Conservation (phyloP, 2,329 filamentous ascomycete species). For the Boeremia exigua region DNA sequence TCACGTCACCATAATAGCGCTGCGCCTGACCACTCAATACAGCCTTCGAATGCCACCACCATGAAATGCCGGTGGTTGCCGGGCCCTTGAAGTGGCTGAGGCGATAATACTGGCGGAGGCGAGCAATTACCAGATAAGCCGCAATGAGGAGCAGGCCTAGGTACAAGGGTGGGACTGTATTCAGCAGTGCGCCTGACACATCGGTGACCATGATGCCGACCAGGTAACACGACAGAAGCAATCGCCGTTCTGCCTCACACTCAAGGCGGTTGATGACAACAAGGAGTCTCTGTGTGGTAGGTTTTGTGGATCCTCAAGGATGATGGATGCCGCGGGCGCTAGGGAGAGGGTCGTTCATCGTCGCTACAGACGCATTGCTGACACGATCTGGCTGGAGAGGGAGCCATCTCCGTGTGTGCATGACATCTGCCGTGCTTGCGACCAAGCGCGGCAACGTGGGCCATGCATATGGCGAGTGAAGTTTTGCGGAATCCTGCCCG, state of each 20-base stretch:
- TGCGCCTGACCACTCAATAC: conserved; percentile 35
- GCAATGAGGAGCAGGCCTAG: conserved; percentile 17
- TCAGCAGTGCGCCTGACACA: conserved; percentile 10
- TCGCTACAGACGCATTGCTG: conserved; percentile 6
- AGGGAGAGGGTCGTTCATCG: conserved; percentile 4
- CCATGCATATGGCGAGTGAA: conserved; percentile 1
- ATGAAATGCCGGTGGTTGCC: conserved; percentile 35
- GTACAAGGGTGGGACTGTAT: conserved; percentile 20
- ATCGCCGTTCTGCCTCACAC: not conserved
- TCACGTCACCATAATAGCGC: conserved; percentile 36
- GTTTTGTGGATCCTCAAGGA: not conserved
- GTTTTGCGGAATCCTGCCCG: conserved; percentile 1
- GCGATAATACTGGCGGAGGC: conserved; percentile 37
- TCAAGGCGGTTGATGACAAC: conserved; percentile 1
- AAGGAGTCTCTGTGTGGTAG: not conserved
- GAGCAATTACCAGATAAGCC: conserved; percentile 25
- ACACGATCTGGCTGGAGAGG: conserved; percentile 1
- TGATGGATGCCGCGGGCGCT: not conserved
- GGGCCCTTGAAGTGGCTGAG: conserved; percentile 43
- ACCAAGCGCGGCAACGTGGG: not conserved
- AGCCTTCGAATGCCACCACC: conserved; percentile 41
- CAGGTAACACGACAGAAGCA: conserved; percentile 1
- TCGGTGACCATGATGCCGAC: conserved; percentile 18
- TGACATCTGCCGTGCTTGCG: not conserved
- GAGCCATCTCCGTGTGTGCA: conserved; percentile 5